These are phyloP conservation scores for Calonectria leucothoes DNA, from an alignment of 2,329 filamentous ascomycete genomes.

Conservation along the genomic window DNA sequence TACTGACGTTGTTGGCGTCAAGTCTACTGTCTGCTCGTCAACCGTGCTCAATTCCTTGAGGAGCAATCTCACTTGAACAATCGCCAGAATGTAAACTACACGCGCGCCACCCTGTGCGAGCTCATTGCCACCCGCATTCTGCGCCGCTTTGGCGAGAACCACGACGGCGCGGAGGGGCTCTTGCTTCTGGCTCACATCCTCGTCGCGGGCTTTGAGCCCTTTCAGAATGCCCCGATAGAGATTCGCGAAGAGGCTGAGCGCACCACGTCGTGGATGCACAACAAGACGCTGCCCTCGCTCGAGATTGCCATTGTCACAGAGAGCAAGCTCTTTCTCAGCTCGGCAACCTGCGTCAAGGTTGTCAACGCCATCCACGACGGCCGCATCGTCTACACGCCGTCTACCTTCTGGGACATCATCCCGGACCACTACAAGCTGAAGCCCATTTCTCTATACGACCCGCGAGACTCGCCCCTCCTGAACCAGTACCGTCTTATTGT, in stretches of 20 bases:
- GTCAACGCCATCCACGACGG: slow-evolving; percentile 87
- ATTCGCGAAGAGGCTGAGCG: slow-evolving; percentile 69
- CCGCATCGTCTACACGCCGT: slow-evolving; percentile 84
- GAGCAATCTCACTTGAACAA: slow-evolving; percentile 82
- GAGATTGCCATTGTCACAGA: slow-evolving; percentile 87
- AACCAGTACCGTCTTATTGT: slow-evolving; percentile 90
- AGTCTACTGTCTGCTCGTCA: slow-evolving; percentile 86
- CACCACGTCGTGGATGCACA: slow-evolving; percentile 59
- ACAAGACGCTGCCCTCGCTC: slow-evolving; percentile 77
- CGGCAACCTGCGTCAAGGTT: slow-evolving; percentile 83
- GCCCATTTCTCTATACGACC: slow-evolving; percentile 84
- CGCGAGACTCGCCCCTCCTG: slow-evolving; percentile 77
- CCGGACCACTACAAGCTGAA: slow-evolving; percentile 89
- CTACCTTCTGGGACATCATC: slow-evolving; percentile 83
- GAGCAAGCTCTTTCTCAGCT: slow-evolving; percentile 81
- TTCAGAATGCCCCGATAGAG: slow-evolving; percentile 81
- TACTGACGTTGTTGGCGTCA: slow-evolving; percentile 14
- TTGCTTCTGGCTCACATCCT: slow-evolving; percentile 82
- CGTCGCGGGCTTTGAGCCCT: slow-evolving; percentile 86
- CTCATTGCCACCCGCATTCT: slow-evolving; percentile 83
- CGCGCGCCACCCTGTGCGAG: slow-evolving; percentile 82
- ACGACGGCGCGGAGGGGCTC: slow-evolving; percentile 76
- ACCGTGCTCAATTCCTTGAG: slow-evolving; percentile 81
- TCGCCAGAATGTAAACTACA: slow-evolving; percentile 84
- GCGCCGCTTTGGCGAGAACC: slow-evolving; percentile 82